These are phyloP conservation scores for Alternaria angustiovoidea DNA, from an alignment of 2,329 filamentous ascomycete species.

Conservation along the genomic window DNA sequence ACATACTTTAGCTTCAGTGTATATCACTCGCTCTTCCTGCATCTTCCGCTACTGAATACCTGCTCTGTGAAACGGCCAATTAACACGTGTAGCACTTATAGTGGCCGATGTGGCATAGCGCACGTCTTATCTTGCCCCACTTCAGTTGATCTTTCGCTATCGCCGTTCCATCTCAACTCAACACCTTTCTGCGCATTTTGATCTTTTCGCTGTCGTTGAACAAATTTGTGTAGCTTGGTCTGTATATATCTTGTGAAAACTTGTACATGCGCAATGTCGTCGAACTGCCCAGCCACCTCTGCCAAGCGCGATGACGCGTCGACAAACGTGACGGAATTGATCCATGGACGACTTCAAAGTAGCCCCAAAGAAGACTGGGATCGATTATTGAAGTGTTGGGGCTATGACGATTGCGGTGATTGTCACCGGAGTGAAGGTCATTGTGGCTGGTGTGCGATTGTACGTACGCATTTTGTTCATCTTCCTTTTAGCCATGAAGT, in stretches of 20 bases:
- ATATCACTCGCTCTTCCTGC: conserved; percentile 7
- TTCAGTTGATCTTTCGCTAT: not conserved
- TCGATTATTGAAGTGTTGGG: conserved; percentile 46
- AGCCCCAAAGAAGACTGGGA: conserved; percentile 43
- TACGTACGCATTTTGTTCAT: conserved; percentile 29
- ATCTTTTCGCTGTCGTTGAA: not conserved
- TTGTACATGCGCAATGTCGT: conserved; percentile 13
- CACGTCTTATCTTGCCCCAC: conserved; percentile 11
- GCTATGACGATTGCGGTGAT: conserved; percentile 47
- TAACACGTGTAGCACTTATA: not conserved
- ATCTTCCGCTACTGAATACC: not conserved
- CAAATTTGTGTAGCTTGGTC: not conserved
- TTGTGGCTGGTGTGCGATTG: conserved; percentile 57
- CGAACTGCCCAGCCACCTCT: conserved; percentile 23
- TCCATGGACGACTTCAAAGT: conserved; percentile 35
- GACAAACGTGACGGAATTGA: conserved; percentile 34
- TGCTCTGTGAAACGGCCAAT: not conserved
- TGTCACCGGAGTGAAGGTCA: conserved; percentile 45
- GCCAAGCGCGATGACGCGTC: conserved; percentile 8
- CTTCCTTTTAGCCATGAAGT: not conserved
- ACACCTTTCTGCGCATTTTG: not conserved
- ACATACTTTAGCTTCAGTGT: conserved; percentile 22
- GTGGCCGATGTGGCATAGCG: conserved; percentile 19
- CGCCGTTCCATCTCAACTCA: not conserved
- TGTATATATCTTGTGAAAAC: not conserved